Percentiles rank a stretch among this genome's conserved stretches.
Evolutionary conservation across 2,329 filamentous ascomycete genomes (phyloP).

Genomic region (Dothistroma septosporum): DNA sequence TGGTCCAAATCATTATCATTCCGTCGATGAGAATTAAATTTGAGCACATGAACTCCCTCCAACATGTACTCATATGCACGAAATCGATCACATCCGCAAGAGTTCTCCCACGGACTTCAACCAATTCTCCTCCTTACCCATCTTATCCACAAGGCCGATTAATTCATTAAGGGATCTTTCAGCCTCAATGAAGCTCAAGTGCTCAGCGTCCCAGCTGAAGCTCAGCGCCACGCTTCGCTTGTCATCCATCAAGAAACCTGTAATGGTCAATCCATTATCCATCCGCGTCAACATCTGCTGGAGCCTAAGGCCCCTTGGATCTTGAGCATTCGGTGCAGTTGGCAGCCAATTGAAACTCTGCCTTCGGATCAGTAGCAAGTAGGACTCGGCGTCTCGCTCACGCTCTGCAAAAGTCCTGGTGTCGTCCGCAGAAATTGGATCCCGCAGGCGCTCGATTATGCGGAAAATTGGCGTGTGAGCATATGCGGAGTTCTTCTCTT

Average conservation of each 20-base stretch:
- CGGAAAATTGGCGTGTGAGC: slow-evolving; percentile 32
- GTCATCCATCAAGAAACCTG: slow-evolving; percentile 31
- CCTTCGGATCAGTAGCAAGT: slow-evolving; percentile 29
- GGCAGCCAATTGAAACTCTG: slow-evolving; percentile 36
- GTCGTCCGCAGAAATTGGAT: slow-evolving; percentile 27
- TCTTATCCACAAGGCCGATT: slow-evolving; percentile 23
- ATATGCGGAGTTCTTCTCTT: slow-evolving; percentile 29
- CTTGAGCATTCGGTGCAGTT: slow-evolving; percentile 28
- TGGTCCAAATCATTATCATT: neutral
- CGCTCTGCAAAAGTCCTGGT: slow-evolving; percentile 29
- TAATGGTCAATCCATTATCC: slow-evolving; percentile 34
- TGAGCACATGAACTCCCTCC: neutral
- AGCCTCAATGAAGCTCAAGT: slow-evolving; percentile 28
- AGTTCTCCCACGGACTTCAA: slow-evolving; percentile 24
- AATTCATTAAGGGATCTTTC: slow-evolving; percentile 27
- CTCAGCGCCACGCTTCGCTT: slow-evolving; percentile 30
- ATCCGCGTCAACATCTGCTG: slow-evolving; percentile 33
- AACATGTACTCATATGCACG: neutral
- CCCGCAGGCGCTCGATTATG: slow-evolving; percentile 30
- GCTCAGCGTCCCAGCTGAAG: slow-evolving; percentile 34
- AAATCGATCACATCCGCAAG: slow-evolving; percentile 21
- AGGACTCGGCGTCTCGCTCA: slow-evolving; percentile 30
- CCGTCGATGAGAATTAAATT: neutral
- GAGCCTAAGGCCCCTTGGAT: slow-evolving; percentile 28
- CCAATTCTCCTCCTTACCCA: slow-evolving; percentile 31